Evolutionary conservation across 2,329 filamentous ascomycete genomes (phyloP).

Genomic region (Dothistroma septosporum): DNA sequence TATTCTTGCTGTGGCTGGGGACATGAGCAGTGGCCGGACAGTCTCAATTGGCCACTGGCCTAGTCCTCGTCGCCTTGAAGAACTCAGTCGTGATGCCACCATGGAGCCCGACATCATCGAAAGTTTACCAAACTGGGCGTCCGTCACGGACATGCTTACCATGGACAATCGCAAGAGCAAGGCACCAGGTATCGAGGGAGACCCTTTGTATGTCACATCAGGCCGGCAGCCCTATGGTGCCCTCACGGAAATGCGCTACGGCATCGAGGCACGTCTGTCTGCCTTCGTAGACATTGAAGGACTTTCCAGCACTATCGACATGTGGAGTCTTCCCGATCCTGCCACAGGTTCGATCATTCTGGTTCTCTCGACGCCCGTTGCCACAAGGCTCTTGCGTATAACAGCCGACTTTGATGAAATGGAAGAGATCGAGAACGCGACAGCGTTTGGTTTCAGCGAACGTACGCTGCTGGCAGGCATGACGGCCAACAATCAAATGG

Average conservation of each 20-base stretch:
- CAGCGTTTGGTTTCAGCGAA: conserved; percentile 24
- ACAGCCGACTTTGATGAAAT: conserved; percentile 18
- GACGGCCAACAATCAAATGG: conserved; percentile 19
- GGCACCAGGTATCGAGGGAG: conserved; percentile 16
- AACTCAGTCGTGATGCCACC: conserved; percentile 47
- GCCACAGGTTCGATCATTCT: conserved; percentile 34
- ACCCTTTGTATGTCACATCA: conserved; percentile 39
- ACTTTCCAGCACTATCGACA: conserved; percentile 28
- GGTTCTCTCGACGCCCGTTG: conserved; percentile 34
- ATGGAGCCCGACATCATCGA: conserved; percentile 48
- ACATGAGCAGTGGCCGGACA: conserved; percentile 63
- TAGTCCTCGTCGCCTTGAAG: conserved; percentile 26
- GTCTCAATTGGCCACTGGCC: conserved; percentile 30
- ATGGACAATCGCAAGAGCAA: conserved; percentile 27
- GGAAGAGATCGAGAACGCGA: conserved; percentile 11
- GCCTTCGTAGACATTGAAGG: conserved; percentile 24
- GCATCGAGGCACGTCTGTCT: conserved; percentile 38
- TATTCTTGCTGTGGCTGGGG: conserved; percentile 74
- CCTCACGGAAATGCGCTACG: conserved; percentile 42
- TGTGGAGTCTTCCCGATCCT: conserved; percentile 38
- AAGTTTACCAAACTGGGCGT: conserved; percentile 59
- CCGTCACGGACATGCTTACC: conserved; percentile 47
- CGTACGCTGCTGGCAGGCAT: conserved; percentile 27
- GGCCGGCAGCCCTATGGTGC: conserved; percentile 43
- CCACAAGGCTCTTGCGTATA: conserved; percentile 23